A percentile compares a stretch with the other conserved stretches of the same genome.
These are phyloP conservation scores for Citeromyces siamensis DNA, from an alignment of 1,139 yeast species.

Conservation along the genomic window DNA sequence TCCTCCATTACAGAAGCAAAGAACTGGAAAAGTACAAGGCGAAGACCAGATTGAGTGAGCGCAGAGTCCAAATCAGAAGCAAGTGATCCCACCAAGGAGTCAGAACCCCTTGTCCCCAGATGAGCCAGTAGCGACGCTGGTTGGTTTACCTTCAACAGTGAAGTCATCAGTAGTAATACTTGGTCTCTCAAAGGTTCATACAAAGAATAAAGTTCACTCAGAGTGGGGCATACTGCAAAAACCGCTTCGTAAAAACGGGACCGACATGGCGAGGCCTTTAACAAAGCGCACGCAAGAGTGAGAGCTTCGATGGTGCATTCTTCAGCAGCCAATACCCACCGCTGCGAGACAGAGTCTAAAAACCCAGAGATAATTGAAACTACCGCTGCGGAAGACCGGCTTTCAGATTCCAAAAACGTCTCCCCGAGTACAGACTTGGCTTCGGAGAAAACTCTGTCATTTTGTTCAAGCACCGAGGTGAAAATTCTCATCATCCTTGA, in stretches of 20 bases:
- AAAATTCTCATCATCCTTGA: conserved; percentile 27
- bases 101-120: conserved; percentile 54
- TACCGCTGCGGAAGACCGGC: conserved; percentile 48
- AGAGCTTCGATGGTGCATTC: conserved; percentile 32
- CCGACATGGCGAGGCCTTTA: conserved; percentile 40
- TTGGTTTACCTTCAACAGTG: conserved; percentile 44
- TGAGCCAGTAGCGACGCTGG: conserved; percentile 77
- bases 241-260: conserved; percentile 38
- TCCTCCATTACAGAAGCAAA: conserved; percentile 68
- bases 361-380: conserved; percentile 36
- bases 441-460: conserved; percentile 34
- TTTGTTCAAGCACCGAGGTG: conserved; percentile 36
- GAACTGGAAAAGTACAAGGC: conserved; percentile 53
- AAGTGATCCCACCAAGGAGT: conserved; percentile 43
- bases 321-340: conserved; percentile 31
- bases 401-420: conserved; percentile 41
- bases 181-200: conserved; percentile 34
- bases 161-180: conserved; percentile 46
- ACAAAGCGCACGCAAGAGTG: conserved; percentile 37
- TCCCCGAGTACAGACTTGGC: conserved; percentile 38
- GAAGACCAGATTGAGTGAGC: conserved; percentile 41
- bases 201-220: conserved; percentile 49
- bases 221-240: conserved; percentile 39
- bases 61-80: conserved; percentile 48
- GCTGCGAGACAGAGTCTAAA: conserved; percentile 19